phyloP scores from a whole-genome alignment of 2,329 filamentous ascomycete species.

The Chrysosporium queenslandicum region DNA sequence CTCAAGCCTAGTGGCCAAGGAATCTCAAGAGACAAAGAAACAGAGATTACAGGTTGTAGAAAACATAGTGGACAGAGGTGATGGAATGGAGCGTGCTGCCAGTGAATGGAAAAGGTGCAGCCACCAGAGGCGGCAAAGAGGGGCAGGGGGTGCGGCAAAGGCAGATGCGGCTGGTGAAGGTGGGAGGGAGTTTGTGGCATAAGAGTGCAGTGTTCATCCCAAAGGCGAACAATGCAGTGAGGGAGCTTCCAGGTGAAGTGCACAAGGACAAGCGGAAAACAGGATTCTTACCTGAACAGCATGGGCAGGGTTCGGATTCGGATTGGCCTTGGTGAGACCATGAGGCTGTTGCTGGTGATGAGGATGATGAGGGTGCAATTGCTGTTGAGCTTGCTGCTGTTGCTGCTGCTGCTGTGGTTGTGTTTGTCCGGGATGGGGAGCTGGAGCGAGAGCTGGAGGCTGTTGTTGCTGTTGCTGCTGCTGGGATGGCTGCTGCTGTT shows the following conservation, averaged over 20 bases:
- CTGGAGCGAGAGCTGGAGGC: conserved; percentile 37
- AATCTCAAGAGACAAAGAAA: too few relatives aligned
- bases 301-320: conserved; percentile 6
- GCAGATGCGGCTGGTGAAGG: not conserved
- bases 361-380: conserved; percentile 10
- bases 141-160: not conserved
- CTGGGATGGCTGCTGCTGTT: not conserved
- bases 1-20: not conserved
- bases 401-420: conserved; percentile 6
- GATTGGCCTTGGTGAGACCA: conserved; percentile 5
- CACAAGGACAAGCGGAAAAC: not conserved
- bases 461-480: conserved; percentile 26
- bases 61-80: too few relatives aligned
- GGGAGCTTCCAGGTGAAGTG: too few relatives aligned
- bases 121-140: not conserved
- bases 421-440: conserved; percentile 24
- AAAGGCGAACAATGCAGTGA: not conserved
- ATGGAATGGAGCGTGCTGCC: too few relatives aligned
- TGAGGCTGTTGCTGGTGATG: conserved; percentile 9
- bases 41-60: not conserved
- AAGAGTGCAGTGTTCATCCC: not conserved
- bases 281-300: conserved; percentile 9
- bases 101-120: not conserved
- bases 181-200: not conserved
- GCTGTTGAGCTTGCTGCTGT: conserved; percentile 1